A percentile compares a stretch with the other conserved stretches of the same genome.
Evolutionary conservation across 352 stramenopile genomes (phyloP).

Genomic region (Phytophthora foliorum): DNA sequence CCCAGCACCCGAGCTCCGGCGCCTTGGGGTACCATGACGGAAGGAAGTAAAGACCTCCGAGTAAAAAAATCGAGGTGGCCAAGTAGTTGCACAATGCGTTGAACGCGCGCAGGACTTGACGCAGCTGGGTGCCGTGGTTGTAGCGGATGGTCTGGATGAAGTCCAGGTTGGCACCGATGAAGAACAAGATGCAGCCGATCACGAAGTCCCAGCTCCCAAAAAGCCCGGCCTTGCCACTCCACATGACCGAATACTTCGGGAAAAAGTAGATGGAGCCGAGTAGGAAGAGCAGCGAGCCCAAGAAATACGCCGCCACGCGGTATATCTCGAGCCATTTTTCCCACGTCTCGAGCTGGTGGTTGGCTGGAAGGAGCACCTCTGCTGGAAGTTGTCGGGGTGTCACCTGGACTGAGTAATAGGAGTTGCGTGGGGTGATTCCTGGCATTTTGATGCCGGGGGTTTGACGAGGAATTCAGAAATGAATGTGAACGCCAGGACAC

Average conservation of each 20-base stretch:
- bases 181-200: slow-evolving; percentile 78
- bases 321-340: slow-evolving; percentile 66
- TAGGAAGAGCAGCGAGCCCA: slow-evolving; percentile 79
- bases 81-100: slow-evolving; percentile 73
- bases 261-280: slow-evolving; percentile 86
- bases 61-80: slow-evolving; percentile 75
- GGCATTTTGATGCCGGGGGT: slow-evolving; percentile 26
- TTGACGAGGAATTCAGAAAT: background rate
- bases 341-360: slow-evolving; percentile 39
- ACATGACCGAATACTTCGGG: slow-evolving; percentile 72
- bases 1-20: slow-evolving; percentile 74
- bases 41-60: slow-evolving; percentile 85
- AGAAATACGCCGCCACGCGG: slow-evolving; percentile 62
- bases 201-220: slow-evolving; percentile 79
- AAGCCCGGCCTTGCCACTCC: slow-evolving; percentile 64
- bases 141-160: slow-evolving; percentile 73
- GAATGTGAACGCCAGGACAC: background rate
- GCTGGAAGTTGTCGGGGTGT: slow-evolving; percentile 20
- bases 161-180: slow-evolving; percentile 73
- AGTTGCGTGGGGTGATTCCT: slow-evolving; percentile 38
- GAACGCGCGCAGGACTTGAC: slow-evolving; percentile 67
- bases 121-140: slow-evolving; percentile 59
- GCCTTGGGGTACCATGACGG: slow-evolving; percentile 76
- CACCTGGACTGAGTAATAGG: slow-evolving; percentile 36
- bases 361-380: slow-evolving; percentile 24